Evolutionary conservation across 2,329 filamentous ascomycete species (phyloP), one percentile per base, ranked within the genome.

Genomic region (Phialocephala subalpina): DNA sequence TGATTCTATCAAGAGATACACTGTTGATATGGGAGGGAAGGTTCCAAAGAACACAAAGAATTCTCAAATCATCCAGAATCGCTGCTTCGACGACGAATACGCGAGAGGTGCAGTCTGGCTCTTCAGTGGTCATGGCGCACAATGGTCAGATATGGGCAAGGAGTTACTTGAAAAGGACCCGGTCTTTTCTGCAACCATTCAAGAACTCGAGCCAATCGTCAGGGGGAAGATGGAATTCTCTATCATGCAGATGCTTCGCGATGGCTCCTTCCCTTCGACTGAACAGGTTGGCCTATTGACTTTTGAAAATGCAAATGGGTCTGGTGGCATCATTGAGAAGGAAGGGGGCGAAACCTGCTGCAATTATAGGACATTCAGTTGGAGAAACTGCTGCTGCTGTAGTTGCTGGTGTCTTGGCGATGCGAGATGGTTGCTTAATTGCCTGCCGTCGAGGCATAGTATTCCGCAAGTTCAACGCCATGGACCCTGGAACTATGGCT

Each of bases 301-400:
- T 63, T 82, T 80, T 0, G n/a, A 80, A 81, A 0, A 66, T 86
- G 1, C 83, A 86, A 69, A 73, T 86, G 33, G 68, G 77, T 1
- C 70, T 85, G 2, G 77, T 80, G 0, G 74, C 80, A 8, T 73
- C 85, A 2, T 74, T 85, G 0, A 36, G 77, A 33, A 78, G 79
- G 1, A 82, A 77, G 75, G 77, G 77, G 0, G 71, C 83, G 25
- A 68, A 63, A 5, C 79, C 81, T 0, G 60, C 68, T 0, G 76
- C 74, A 1, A 80, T 82, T 0, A 73, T 78, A 1, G 81, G 82
- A 1, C 82, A 84, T 70, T 83, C 80, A 0, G 78, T 75, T 53
- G 82, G 82, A 7, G 82, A 84, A 65, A 82, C 83, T 40, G 81
- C 73, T 2, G 82, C 82, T 1, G 81, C 82, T 0, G 83, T 80